Evolutionary conservation across 257 asterid species (phyloP).

Genomic region (Ilex asprella): DNA sequence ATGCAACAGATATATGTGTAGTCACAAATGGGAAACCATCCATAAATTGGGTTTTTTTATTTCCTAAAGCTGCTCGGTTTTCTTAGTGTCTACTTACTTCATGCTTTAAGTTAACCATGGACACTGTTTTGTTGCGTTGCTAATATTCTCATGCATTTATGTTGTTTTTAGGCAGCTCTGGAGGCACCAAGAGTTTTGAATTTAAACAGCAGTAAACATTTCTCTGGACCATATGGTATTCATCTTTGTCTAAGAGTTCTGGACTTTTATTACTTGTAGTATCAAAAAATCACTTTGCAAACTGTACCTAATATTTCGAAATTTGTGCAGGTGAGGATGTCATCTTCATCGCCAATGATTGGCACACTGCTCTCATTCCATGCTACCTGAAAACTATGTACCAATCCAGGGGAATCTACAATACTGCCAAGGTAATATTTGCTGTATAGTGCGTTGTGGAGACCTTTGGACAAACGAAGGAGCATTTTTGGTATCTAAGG

Average conservation of each 20-base stretch:
- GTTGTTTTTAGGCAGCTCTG: conserved; percentile 73
- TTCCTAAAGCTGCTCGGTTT: too few species aligned
- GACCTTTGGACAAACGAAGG: neutral
- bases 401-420: conserved; percentile 79
- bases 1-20: too few species aligned
- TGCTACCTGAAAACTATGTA: conserved; percentile 81
- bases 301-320: neutral
- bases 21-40: too few species aligned
- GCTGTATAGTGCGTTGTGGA: neutral
- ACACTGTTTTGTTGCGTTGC: too few species aligned
- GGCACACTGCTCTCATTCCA: conserved; percentile 93
- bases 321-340: conserved; percentile 71
- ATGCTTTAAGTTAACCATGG: too few species aligned
- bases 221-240: conserved; percentile 89
- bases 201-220: conserved; percentile 51
- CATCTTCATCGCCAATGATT: conserved; percentile 84
- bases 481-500: conserved; percentile 6
- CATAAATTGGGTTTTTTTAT: too few species aligned
- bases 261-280: neutral
- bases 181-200: conserved; percentile 76
- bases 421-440: conserved; percentile 56
- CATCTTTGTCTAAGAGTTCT: neutral
- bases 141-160: neutral
- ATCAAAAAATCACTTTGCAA: neutral
- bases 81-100: too few species aligned